Evolutionary conservation across 257 asterid genomes (phyloP).

Genomic region (Nicotiana otophora): DNA sequence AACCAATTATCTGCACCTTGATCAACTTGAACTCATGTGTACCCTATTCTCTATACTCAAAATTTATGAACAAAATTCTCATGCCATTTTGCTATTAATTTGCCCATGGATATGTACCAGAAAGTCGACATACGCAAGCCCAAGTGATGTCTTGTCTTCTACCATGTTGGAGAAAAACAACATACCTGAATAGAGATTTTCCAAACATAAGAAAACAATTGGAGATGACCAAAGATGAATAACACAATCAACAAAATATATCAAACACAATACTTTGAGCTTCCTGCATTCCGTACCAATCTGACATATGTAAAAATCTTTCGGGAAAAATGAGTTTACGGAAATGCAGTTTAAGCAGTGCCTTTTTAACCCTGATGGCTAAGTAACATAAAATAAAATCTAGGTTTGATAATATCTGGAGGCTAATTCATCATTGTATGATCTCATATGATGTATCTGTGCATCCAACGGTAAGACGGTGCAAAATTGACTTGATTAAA

Average conservation of each 20-base stretch:
- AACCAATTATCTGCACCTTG: background rate
- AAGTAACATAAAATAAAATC: background rate
- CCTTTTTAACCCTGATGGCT: background rate
- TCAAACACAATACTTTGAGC: background rate
- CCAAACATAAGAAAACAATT: background rate
- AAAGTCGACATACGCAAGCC: slow-evolving; percentile 79
- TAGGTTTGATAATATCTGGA: no score
- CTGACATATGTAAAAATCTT: background rate
- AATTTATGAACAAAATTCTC: slow-evolving; percentile 18
- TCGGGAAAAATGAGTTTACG: background rate
- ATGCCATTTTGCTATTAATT: slow-evolving; percentile 85
- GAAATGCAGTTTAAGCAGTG: background rate
- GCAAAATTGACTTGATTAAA: background rate
- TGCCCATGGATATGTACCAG: slow-evolving; percentile 84
- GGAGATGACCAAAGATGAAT: background rate
- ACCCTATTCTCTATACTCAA: background rate
- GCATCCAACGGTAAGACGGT: background rate
- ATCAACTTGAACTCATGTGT: background rate
- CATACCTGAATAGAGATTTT: slow-evolving; percentile 42
- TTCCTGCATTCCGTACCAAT: background rate
- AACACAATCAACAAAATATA: background rate
- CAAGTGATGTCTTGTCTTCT: slow-evolving; percentile 70
- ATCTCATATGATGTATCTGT: background rate
- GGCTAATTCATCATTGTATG: background rate
- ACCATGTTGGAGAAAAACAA: slow-evolving; percentile 65